Conservation (phyloP, 139 green algal genomes). For the Chlorella sp. region DNA sequence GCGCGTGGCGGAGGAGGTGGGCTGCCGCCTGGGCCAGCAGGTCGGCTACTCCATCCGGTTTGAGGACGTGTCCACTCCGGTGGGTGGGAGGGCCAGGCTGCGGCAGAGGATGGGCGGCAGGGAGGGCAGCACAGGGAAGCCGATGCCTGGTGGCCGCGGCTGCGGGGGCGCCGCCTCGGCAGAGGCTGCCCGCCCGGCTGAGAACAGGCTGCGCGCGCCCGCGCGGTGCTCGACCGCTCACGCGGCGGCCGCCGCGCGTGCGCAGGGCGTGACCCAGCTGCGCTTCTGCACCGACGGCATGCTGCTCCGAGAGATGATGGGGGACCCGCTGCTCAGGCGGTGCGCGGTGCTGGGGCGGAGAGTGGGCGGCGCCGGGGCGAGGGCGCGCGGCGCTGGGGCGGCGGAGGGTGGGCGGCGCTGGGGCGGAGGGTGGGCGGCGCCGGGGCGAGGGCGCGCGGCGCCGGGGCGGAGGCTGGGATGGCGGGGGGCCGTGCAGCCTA, state of each 20-base stretch:
- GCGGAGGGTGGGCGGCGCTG: too few species aligned
- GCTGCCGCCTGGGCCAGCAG: conserved; percentile 47
- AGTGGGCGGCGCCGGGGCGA: conserved; percentile 63
- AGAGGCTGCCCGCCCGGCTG: too few species aligned
- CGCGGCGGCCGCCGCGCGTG: too few species aligned
- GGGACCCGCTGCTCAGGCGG: conserved; percentile 78
- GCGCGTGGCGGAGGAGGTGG: conserved; percentile 86
- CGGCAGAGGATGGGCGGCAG: not conserved
- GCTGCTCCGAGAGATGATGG: conserved; percentile 88
- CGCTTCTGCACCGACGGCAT: conserved; percentile 93
- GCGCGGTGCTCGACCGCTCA: too few species aligned
- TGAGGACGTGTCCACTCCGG: conserved; percentile 87
- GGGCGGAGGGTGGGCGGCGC: too few species aligned
- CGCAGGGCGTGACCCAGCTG: conserved; percentile 74
- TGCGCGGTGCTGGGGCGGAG: conserved; percentile 3
- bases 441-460: too few species aligned
- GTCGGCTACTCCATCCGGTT: conserved; percentile 90
- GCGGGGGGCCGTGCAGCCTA: too few species aligned
- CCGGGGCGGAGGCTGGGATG: too few species aligned
- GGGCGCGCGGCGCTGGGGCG: too few species aligned
- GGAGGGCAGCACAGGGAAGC: not conserved
- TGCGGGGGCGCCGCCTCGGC: not conserved
- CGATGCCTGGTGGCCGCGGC: too few species aligned
- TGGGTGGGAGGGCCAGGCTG: not conserved
- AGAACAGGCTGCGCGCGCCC: too few species aligned